Evolutionary conservation across 768 basidiomycete genomes (phyloP), one percentile per base, ranked within the genome.

Genomic region (Arthromyces matolae): DNA sequence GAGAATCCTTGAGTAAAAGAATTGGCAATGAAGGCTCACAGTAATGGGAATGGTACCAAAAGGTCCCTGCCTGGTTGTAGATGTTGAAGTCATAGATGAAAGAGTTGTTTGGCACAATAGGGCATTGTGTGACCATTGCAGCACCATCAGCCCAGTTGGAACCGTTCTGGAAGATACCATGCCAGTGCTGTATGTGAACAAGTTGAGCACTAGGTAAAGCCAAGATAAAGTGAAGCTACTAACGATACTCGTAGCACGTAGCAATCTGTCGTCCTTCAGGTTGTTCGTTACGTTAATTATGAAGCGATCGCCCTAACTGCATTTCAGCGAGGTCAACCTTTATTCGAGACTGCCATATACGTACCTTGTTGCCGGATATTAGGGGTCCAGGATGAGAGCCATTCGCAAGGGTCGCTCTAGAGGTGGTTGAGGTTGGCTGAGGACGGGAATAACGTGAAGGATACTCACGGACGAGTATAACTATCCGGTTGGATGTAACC

Each of bases 41-140:
- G 10, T 60, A 29, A 42, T 58, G 59, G 1, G 49, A 53, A 34
- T 62, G 59, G 38, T 57, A 64, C 62, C 62, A 58, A 20, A 27
- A 58, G 4, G 59, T 62, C 28, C 62, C 59, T 29, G 43, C 47
- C 24, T 54, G 49, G 38, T 52, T 25, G 8, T 37, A 27, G 2
- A 46, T 57, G 13, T 44, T 16, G 50, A 75, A 69, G 8, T 63
- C 45, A 52, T 73, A 73, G 8, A 62, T 37, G 54, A 72, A 73
- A 2, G 59, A 65, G 23, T 63, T 19, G 1, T 52, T 47, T 8
- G 45, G 36, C 20, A 38, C 27, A 13, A 46, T 37, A 3, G 45
- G 45, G 14, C 45, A 46, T 29, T 46, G 45, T 37, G 45, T 37
- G 14, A 46, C 36, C 35, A 38, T 38, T 10, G 45, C 35, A 29